Evolutionary conservation across 139 green algal species (phyloP).

Genomic region (Ulvella scutata): DNA sequence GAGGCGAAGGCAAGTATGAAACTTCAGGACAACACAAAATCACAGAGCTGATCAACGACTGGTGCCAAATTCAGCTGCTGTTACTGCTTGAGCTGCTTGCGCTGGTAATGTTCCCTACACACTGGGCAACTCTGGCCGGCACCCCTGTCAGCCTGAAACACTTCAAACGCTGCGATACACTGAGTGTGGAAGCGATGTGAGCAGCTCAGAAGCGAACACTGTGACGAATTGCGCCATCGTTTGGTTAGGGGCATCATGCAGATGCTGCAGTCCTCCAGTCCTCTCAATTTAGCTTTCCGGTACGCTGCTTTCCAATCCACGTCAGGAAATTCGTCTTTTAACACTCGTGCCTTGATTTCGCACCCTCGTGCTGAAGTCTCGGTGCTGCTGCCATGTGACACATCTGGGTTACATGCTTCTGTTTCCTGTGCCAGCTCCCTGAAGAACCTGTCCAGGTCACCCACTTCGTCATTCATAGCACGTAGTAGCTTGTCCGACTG

Average conservation of each 20-base stretch:
- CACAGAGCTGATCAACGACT: too few relatives aligned
- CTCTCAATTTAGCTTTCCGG: conserved; percentile 8
- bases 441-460: conserved; percentile 41
- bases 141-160: conserved; percentile 28
- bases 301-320: conserved; percentile 31
- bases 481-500: conserved; percentile 21
- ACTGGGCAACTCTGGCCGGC: conserved; percentile 23
- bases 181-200: conserved; percentile 42
- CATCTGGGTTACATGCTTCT: background rate
- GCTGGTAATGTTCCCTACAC: conserved; percentile 31
- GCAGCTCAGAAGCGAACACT: conserved; percentile 43
- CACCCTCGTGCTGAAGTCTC: background rate
- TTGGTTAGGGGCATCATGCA: conserved; percentile 26
- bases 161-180: conserved; percentile 44
- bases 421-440: conserved; percentile 28
- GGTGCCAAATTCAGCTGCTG: too few relatives aligned
- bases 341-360: background rate
- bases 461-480: conserved; percentile 17
- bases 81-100: too few relatives aligned
- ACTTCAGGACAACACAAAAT: too few relatives aligned
- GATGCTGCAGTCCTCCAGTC: conserved; percentile 40
- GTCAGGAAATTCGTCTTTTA: background rate
- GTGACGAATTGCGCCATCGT: conserved; percentile 5
- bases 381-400: background rate
- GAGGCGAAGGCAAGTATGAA: too few relatives aligned